Percentiles rank a stretch among this genome's conserved stretches.
These are phyloP conservation scores for Ophiocordyceps camponoti-saundersi DNA, from an alignment of 2,329 filamentous ascomycete genomes.

Conservation along the genomic window DNA sequence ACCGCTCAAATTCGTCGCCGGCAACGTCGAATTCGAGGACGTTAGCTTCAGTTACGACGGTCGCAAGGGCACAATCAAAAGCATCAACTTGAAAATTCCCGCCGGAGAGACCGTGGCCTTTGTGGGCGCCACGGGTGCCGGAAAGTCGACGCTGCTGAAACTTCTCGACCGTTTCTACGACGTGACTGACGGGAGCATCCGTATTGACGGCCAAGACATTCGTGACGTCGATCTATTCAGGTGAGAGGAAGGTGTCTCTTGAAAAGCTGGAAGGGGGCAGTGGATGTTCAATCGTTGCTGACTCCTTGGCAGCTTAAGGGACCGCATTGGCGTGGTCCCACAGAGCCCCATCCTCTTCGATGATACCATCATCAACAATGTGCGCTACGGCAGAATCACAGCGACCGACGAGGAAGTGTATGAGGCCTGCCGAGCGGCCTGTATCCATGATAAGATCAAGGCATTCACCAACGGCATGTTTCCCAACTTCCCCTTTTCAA, in stretches of 20 bases:
- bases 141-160: slow-evolving; percentile 40
- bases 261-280: neutral
- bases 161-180: slow-evolving; percentile 44
- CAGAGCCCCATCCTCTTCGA: slow-evolving; percentile 39
- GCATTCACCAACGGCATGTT: slow-evolving; percentile 29
- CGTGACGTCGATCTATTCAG: slow-evolving; percentile 33
- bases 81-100: slow-evolving; percentile 31
- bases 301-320: slow-evolving; percentile 23
- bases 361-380: slow-evolving; percentile 41
- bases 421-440: slow-evolving; percentile 35
- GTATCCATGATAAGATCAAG: slow-evolving; percentile 40
- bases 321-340: slow-evolving; percentile 37
- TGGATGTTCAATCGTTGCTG: neutral
- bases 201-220: slow-evolving; percentile 39
- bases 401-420: slow-evolving; percentile 38
- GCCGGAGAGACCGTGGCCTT: slow-evolving; percentile 40
- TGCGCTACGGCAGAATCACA: slow-evolving; percentile 35
- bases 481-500: neutral
- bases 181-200: slow-evolving; percentile 31
- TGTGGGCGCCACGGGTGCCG: slow-evolving; percentile 42
- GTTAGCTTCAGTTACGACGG: slow-evolving; percentile 44
- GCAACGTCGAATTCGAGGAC: slow-evolving; percentile 34
- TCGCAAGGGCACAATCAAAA: slow-evolving; percentile 38
- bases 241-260: slow-evolving; percentile 7
- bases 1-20: slow-evolving; percentile 31